phyloP scores from a whole-genome alignment of 257 asterid genomes.

The Ocimum tenuiflorum region DNA sequence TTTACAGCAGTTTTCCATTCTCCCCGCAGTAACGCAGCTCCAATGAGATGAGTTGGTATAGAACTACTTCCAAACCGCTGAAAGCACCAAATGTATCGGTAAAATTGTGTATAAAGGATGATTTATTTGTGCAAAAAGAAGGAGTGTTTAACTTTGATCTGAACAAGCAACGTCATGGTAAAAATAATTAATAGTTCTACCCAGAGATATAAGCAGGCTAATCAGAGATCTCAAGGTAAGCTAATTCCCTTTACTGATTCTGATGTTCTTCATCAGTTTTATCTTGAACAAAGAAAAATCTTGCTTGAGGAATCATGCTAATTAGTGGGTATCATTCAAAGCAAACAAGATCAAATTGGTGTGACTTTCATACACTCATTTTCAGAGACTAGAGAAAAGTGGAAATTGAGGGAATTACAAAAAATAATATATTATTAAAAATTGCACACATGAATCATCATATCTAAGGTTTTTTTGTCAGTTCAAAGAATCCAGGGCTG shows the following conservation, averaged over 20 bases:
- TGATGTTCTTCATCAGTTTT: not conserved
- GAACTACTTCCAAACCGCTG: conserved; percentile 98
- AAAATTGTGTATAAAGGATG: not conserved
- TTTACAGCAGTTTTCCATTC: conserved; percentile 83
- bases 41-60: conserved; percentile 81
- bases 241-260: not conserved
- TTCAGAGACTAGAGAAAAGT: not conserved
- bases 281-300: not conserved
- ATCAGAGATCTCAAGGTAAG: not conserved
- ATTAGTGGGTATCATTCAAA: not conserved
- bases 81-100: conserved; percentile 19
- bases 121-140: not conserved
- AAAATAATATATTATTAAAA: not conserved
- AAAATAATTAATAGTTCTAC: not conserved
- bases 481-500: not conserved
- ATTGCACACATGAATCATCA: not conserved
- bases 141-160: not conserved
- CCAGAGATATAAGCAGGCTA: not conserved
- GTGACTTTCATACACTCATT: not conserved
- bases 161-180: conserved; percentile 9
- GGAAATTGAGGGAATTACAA: not conserved
- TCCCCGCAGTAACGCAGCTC: conserved; percentile 84
- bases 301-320: not conserved
- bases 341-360: not conserved
- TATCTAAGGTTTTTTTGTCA: not conserved